phyloP scores from a whole-genome alignment of 768 basidiomycete genomes.

The Lactarius pseudohatsudake region DNA sequence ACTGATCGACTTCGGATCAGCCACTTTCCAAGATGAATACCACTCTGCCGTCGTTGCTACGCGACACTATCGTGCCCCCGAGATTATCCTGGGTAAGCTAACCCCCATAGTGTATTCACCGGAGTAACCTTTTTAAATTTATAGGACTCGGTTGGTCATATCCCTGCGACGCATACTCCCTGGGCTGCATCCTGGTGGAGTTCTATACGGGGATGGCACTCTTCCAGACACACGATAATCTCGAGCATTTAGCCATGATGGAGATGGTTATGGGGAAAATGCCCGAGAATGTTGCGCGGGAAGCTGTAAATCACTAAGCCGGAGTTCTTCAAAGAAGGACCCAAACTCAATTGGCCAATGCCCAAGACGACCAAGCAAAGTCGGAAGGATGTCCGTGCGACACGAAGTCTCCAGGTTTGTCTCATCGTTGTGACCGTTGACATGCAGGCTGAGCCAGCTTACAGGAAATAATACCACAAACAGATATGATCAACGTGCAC shows the following conservation, averaged over 20 bases:
- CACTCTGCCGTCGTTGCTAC: slow-evolving; percentile 98
- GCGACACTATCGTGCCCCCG: slow-evolving; percentile 96
- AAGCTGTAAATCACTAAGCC: slow-evolving; percentile 78
- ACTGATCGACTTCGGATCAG: slow-evolving; percentile 97
- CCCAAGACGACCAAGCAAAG: slow-evolving; percentile 85
- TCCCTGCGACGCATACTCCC: slow-evolving; percentile 97
- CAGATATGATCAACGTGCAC: slow-evolving; percentile 67
- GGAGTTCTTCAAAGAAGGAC: slow-evolving; percentile 89
- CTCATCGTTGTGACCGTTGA: neutral
- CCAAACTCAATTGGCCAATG: slow-evolving; percentile 90
- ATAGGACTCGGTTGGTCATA: slow-evolving; percentile 96
- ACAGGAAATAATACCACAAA: slow-evolving; percentile 83
- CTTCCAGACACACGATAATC: slow-evolving; percentile 99
- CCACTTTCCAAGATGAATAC: slow-evolving; percentile 97
- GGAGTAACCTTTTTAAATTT: slow-evolving; percentile 2
- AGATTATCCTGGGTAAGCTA: slow-evolving; percentile 89
- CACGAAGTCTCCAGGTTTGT: slow-evolving; percentile 72
- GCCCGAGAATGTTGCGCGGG: slow-evolving; percentile 80
- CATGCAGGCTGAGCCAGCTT: slow-evolving; percentile 5
- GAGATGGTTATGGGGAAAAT: slow-evolving; percentile 99
- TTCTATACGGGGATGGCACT: slow-evolving; percentile 97
- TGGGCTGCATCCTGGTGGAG: slow-evolving; percentile 98
- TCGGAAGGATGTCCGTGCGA: slow-evolving; percentile 89
- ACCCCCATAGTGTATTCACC: neutral
- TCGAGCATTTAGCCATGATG: slow-evolving; percentile 99